Percentiles rank a stretch among this genome's conserved stretches.
Evolutionary conservation across 345 rosid genomes (phyloP).

Genomic region (Alliaria petiolata): DNA sequence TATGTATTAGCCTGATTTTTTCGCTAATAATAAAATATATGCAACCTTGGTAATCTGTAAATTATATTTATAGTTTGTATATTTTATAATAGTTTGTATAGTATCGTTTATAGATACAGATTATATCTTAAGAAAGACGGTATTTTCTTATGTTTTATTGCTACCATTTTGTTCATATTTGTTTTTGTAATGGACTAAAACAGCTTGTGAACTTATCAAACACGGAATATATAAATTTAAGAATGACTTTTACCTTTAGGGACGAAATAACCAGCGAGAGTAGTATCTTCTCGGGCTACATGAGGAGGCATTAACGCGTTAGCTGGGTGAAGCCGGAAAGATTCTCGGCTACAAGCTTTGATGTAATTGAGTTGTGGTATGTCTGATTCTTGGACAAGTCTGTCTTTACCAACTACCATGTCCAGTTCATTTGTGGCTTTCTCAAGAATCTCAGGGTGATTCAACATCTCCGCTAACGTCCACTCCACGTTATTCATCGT

Average conservation of each 20-base stretch:
- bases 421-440: constrained; percentile 31
- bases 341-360: constrained; percentile 27
- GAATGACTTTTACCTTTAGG: constrained; percentile 23
- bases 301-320: constrained; percentile 28
- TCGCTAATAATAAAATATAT: too few relatives aligned
- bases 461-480: constrained; percentile 38
- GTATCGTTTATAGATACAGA: too few relatives aligned
- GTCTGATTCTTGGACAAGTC: constrained; percentile 36
- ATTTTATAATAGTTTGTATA: too few relatives aligned
- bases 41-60: too few relatives aligned
- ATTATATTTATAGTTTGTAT: too few relatives aligned
- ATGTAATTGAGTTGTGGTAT: constrained; percentile 30
- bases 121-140: too few relatives aligned
- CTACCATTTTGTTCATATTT: too few relatives aligned
- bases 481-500: constrained; percentile 36
- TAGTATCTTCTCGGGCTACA: constrained; percentile 26
- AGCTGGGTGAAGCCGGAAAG: constrained; percentile 30
- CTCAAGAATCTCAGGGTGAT: constrained; percentile 22
- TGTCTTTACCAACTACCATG: constrained; percentile 30
- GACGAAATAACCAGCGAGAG: constrained; percentile 30
- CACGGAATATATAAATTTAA: too few relatives aligned
- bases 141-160: too few relatives aligned
- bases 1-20: too few relatives aligned
- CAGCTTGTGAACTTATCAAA: too few relatives aligned
- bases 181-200: too few relatives aligned